Evolutionary conservation across 2,329 filamentous ascomycete species (phyloP).

Genomic region (Chalaropsis ovoidea): DNA sequence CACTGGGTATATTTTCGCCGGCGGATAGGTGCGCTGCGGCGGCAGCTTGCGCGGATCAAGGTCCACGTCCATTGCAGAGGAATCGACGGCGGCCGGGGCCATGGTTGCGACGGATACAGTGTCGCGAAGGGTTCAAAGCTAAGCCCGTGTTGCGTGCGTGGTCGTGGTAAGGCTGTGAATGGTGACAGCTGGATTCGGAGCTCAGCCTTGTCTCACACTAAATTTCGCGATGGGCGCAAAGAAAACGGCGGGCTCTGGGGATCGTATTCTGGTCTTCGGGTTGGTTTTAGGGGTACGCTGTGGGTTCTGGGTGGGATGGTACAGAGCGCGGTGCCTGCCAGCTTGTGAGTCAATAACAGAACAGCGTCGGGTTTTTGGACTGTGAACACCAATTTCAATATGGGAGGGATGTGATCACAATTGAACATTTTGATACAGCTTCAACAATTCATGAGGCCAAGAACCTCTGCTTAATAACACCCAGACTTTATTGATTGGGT

Average conservation of each 20-base stretch:
- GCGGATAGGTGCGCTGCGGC: constrained; percentile 41
- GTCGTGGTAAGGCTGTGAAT: constrained; percentile 8
- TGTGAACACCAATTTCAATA: not conserved
- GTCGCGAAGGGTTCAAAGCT: constrained; percentile 22
- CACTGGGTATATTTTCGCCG: constrained; percentile 49
- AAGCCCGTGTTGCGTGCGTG: not conserved
- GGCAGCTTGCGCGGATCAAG: constrained; percentile 35
- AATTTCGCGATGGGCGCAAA: constrained; percentile 22
- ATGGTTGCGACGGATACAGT: constrained; percentile 32
- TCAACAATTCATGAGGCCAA: not conserved
- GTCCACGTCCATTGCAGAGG: constrained; percentile 31
- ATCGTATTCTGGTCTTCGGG: not conserved
- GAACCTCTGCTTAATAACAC: not conserved
- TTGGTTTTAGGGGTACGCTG: not conserved
- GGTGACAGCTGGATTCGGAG: not conserved
- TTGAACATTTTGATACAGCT: not conserved
- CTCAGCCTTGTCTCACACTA: constrained; percentile 24
- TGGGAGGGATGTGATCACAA: not conserved
- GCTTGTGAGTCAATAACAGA: not conserved
- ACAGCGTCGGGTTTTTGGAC: not conserved
- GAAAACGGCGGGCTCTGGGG: constrained; percentile 8
- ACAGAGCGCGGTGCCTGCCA: not conserved
- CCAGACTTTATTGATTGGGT: not conserved
- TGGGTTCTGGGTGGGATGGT: not conserved
- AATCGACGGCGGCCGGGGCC: constrained; percentile 45